These are phyloP conservation scores for Podila epigama DNA, from an alignment of 192 early-diverging fungal genomes.

Conservation along the genomic window DNA sequence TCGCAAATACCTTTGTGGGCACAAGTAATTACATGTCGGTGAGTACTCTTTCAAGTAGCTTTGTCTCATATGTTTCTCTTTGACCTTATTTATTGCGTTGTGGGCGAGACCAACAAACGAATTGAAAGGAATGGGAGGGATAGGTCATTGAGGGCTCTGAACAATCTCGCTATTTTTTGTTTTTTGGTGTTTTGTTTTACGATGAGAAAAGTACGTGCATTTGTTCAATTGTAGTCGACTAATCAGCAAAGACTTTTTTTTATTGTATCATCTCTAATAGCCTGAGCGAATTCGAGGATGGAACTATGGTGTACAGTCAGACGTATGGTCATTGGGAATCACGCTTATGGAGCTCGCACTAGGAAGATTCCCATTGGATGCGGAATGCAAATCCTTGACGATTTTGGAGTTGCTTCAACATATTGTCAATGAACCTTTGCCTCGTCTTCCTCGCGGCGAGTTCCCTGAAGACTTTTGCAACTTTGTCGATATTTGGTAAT, in stretches of 20 bases:
- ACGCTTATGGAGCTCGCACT: slow-evolving; percentile 84
- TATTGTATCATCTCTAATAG: slow-evolving; percentile 23
- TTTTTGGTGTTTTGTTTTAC: slow-evolving; percentile 1
- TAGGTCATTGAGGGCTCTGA: background rate
- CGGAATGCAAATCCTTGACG: slow-evolving; percentile 72
- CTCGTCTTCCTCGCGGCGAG: slow-evolving; percentile 75
- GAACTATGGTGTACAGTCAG: slow-evolving; percentile 81
- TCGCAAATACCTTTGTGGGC: slow-evolving; percentile 87
- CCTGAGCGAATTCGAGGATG: slow-evolving; percentile 83
- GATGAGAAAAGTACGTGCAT: background rate
- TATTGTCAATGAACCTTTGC: slow-evolving; percentile 88
- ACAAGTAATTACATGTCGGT: slow-evolving; percentile 86
- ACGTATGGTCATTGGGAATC: slow-evolving; percentile 85
- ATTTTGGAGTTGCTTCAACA: slow-evolving; percentile 94
- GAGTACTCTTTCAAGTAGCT: slow-evolving; percentile 32
- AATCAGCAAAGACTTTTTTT: too few relatives aligned
- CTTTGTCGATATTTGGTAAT: slow-evolving; percentile 78
- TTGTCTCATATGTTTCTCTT: background rate
- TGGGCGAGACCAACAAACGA: background rate
- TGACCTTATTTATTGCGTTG: background rate
- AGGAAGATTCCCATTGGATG: slow-evolving; percentile 75
- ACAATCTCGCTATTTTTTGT: background rate
- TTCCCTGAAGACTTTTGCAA: slow-evolving; percentile 82
- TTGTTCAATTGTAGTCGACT: too few relatives aligned
- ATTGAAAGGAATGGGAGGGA: background rate